Evolutionary conservation across 768 basidiomycete species (phyloP), one percentile per base, ranked within the genome.

Genomic region (Chiua virens): DNA sequence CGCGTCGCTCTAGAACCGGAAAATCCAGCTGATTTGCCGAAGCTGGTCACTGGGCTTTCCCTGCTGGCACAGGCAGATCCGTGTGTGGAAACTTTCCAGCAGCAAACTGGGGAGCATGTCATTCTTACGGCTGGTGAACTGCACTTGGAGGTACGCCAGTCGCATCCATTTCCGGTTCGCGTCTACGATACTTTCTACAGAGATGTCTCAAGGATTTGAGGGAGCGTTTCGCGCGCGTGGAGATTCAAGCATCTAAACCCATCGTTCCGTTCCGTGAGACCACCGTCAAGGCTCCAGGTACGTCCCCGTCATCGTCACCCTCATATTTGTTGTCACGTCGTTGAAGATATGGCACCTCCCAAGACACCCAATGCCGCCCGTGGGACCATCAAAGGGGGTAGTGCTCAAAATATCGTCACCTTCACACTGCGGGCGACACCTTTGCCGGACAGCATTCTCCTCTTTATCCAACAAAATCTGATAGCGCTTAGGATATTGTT

Each of bases 251-350:
- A 2, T 98, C 95, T 1, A 85, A 93, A 60, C 94, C 95, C 0
- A 98, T 98, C 50, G 97, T 99, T 3, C 97, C 97, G 11, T 99
- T 98, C 75, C 81, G 97, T 36, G 97, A 98, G 70, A 98, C 97
- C 0, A 90, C 92, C 0, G 80, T 96, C 14, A 88, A 83, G 59
- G 92, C 78, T 4, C 63, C 77, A 60, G 92, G 92, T 90, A 63
- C 60, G 54, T 35, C 27, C 43, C 22, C 27, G 38, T 37, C 22
- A n/a, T 22, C 15, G 17, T 34, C 39, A 17, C 38, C 8, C 25
- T 47, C 36, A 54, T 32, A 21, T 34, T 38, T 18, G n/a, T 49
- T 32, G 43, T 34, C 39, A 47, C 18, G 44, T 21, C 37, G 15
- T 45, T 6, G 10, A 60, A 92, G 96, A 98, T 61, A 96, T 97